phyloP scores from a whole-genome alignment of 2,329 filamentous ascomycete species.

The Chaetomium globosum region DNA sequence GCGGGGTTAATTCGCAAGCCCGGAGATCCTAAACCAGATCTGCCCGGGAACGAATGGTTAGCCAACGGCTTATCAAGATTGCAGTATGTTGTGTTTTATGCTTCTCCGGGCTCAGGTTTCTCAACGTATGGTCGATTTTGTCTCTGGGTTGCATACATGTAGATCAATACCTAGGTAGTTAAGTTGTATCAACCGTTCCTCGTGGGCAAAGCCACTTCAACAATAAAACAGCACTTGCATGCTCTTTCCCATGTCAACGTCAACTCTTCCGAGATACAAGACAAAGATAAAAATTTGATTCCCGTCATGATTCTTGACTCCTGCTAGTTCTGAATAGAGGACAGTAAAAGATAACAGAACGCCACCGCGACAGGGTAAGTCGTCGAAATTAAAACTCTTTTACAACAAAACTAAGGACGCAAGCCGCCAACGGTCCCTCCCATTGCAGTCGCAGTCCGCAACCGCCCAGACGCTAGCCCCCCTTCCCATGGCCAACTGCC shows the following conservation, averaged over 20 bases:
- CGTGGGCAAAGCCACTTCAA: no score
- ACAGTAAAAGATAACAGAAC: neutral
- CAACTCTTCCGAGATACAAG: neutral
- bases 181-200: neutral
- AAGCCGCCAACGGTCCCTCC: neutral
- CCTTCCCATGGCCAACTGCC: neutral
- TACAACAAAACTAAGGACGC: constrained; percentile 15
- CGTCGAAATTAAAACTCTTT: constrained; percentile 26
- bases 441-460: neutral
- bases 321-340: neutral
- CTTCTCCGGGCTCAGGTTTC: neutral
- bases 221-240: no score
- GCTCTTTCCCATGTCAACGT: neutral
- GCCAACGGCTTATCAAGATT: constrained; percentile 14
- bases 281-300: neutral
- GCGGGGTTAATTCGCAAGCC: constrained; percentile 21
- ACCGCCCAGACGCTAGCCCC: neutral
- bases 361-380: constrained; percentile 7
- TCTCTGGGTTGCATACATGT: neutral
- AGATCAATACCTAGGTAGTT: no score
- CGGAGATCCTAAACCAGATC: constrained; percentile 26
- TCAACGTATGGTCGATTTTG: neutral
- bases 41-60: constrained; percentile 3
- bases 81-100: neutral
- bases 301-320: constrained; percentile 5